Conservation (phyloP, 2,329 filamentous ascomycete genomes). For the Neocatenulostroma microsporum region DNA sequence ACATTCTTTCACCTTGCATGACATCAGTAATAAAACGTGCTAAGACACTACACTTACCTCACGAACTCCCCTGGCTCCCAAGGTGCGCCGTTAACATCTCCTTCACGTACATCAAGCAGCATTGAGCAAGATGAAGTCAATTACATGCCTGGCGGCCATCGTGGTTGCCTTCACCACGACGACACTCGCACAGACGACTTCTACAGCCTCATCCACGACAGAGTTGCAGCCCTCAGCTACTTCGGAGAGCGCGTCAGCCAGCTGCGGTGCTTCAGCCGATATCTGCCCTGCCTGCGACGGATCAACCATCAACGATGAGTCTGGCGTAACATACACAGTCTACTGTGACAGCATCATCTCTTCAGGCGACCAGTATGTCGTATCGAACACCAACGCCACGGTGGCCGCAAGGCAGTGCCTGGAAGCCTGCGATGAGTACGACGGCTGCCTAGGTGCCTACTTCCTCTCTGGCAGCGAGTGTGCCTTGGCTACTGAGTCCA, state of each 20-base stretch:
- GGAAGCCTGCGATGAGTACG: conserved; percentile 19
- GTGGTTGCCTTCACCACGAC: too few relatives aligned
- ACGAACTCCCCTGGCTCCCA: background rate
- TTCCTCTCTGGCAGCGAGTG: background rate
- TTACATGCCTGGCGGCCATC: too few relatives aligned
- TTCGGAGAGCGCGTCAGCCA: background rate
- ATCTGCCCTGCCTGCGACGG: conserved; percentile 20
- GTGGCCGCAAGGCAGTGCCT: conserved; percentile 13
- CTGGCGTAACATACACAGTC: conserved; percentile 15
- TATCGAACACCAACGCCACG: background rate
- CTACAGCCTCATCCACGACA: too few relatives aligned
- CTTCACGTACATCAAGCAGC: too few relatives aligned
- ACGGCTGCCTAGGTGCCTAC: conserved; percentile 7
- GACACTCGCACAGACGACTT: too few relatives aligned
- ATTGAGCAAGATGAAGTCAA: too few relatives aligned
- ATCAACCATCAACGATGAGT: conserved; percentile 15
- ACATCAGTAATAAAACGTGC: conserved; percentile 4
- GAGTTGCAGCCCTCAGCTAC: background rate
- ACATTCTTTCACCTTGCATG: conserved; percentile 6
- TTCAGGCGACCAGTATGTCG: conserved; percentile 10
- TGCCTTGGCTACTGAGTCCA: background rate
- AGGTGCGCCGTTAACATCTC: too few relatives aligned
- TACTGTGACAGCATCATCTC: conserved; percentile 16
- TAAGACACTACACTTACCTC: conserved; percentile 1
- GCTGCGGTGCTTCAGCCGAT: conserved; percentile 7